Evolutionary conservation across 495 filamentous ascomycete genomes (phyloP).

Genomic region (Extremus antarcticus): DNA sequence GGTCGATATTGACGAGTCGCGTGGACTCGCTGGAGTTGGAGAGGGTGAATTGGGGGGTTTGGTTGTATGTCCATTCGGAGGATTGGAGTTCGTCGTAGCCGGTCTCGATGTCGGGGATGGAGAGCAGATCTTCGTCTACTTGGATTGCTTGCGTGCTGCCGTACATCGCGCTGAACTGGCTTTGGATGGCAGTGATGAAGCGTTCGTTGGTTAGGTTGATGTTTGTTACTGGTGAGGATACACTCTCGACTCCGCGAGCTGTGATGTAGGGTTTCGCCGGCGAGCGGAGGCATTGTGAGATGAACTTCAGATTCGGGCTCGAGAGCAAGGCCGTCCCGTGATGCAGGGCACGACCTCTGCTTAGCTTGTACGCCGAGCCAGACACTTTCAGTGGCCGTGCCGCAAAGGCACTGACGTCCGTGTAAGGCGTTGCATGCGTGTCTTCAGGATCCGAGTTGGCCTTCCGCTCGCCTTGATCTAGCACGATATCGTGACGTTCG

Average conservation of each 20-base stretch:
- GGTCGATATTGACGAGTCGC: not conserved
- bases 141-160: not conserved
- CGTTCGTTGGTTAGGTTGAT: conserved; percentile 37
- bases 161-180: conserved; percentile 47
- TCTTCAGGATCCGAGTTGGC: conserved; percentile 22
- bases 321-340: conserved; percentile 81
- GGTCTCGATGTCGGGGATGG: conserved; percentile 41
- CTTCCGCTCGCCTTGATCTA: conserved; percentile 40
- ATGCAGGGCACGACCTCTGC: conserved; percentile 63
- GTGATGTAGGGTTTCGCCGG: conserved; percentile 63
- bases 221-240: conserved; percentile 74
- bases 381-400: conserved; percentile 63
- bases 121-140: conserved; percentile 35
- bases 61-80: conserved; percentile 65
- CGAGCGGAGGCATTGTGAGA: conserved; percentile 57
- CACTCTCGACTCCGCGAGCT: conserved; percentile 85
- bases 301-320: conserved; percentile 54
- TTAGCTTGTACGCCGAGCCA: conserved; percentile 89
- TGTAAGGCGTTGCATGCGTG: conserved; percentile 29
- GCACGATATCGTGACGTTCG: conserved; percentile 84
- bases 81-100: conserved; percentile 46
- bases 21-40: conserved; percentile 1
- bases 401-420: conserved; percentile 13
- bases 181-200: conserved; percentile 25
- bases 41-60: conserved; percentile 71